These are phyloP conservation scores for Debaryomyces hansenii DNA, from an alignment of 805 yeast genomes.

Conservation along the genomic window DNA sequence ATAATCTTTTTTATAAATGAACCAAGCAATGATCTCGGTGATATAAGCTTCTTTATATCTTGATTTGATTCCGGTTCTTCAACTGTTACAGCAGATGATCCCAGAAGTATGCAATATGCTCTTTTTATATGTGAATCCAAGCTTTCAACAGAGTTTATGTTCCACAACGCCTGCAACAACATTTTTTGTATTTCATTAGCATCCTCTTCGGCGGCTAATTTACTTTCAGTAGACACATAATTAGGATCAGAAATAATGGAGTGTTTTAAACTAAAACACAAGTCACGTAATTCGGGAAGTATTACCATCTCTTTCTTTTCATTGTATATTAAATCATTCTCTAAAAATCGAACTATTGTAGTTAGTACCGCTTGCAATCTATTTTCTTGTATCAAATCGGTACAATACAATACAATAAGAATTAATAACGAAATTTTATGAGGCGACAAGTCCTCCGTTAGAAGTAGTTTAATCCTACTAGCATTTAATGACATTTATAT, in stretches of 20 bases:
- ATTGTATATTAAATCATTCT: constrained; percentile 30
- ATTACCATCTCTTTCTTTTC: constrained; percentile 18
- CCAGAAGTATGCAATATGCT: constrained; percentile 1
- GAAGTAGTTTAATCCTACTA: constrained; percentile 18
- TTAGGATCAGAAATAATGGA: neutral
- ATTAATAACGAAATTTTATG: constrained; percentile 52
- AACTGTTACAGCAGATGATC: neutral
- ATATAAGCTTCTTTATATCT: constrained; percentile 6
- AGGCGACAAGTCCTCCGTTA: constrained; percentile 50
- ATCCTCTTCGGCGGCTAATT: constrained; percentile 12
- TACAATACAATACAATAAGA: constrained; percentile 30
- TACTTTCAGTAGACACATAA: neutral
- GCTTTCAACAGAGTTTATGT: constrained; percentile 33
- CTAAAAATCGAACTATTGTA: constrained; percentile 44
- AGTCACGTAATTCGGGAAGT: constrained; percentile 32
- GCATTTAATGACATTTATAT: constrained; percentile 1
- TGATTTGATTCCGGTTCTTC: neutral
- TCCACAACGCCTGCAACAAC: constrained; percentile 44
- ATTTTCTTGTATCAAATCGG: constrained; percentile 20
- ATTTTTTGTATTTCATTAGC: constrained; percentile 27
- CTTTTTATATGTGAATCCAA: constrained; percentile 1
- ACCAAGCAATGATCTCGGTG: constrained; percentile 28
- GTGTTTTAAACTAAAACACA: constrained; percentile 21
- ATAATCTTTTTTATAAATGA: constrained; percentile 29
- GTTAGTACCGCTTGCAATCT: constrained; percentile 40